phyloP scores from a whole-genome alignment of 192 early-diverging fungal species.

The Coemansia guatemalensis region DNA sequence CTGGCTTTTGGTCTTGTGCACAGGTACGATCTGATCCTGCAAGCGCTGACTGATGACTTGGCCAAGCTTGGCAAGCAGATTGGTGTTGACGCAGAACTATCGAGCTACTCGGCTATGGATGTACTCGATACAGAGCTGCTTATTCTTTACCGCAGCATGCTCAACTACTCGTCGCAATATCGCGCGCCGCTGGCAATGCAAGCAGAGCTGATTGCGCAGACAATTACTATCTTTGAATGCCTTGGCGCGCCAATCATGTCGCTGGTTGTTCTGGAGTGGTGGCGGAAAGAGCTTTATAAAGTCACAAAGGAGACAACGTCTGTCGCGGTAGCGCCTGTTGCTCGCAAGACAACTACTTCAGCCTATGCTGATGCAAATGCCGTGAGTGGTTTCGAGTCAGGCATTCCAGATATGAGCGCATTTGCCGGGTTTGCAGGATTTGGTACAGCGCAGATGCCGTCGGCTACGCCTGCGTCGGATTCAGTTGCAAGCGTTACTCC shows the following conservation, averaged over 20 bases:
- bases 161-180: slow-evolving; percentile 41
- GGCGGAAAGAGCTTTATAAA: slow-evolving; percentile 40
- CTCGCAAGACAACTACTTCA: background rate
- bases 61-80: slow-evolving; percentile 30
- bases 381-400: slow-evolving; percentile 9
- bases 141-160: slow-evolving; percentile 49
- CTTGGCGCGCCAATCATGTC: slow-evolving; percentile 51
- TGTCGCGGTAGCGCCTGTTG: background rate
- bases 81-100: slow-evolving; percentile 24
- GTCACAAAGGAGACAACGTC: slow-evolving; percentile 20
- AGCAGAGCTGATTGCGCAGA: slow-evolving; percentile 51
- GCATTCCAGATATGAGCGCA: slow-evolving; percentile 28
- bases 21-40: slow-evolving; percentile 44
- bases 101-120: slow-evolving; percentile 36
- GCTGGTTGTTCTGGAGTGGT: slow-evolving; percentile 53
- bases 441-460: slow-evolving; percentile 1
- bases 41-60: slow-evolving; percentile 41
- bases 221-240: slow-evolving; percentile 54
- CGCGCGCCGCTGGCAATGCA: slow-evolving; percentile 43
- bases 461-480: background rate
- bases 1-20: slow-evolving; percentile 42
- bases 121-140: slow-evolving; percentile 48
- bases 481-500: slow-evolving; percentile 31
- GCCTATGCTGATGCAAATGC: background rate
- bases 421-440: slow-evolving; percentile 35